Evolutionary conservation across 345 rosid species (phyloP), one percentile per base, ranked within the genome.

Genomic region (Lepidium africanum): DNA sequence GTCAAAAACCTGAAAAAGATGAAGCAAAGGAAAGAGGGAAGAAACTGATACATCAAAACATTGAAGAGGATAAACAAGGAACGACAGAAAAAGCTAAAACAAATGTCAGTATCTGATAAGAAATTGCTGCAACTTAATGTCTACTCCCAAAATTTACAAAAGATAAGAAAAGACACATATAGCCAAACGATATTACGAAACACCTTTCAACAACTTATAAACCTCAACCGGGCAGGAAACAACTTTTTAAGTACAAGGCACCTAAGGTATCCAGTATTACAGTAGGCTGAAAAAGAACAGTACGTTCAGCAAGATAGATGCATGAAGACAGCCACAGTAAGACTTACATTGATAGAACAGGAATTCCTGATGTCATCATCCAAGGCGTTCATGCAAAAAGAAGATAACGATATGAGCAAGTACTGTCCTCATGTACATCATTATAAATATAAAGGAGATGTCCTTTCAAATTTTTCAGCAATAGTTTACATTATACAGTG

Each of bases 311-410:
- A 74, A 59, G 70, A 54, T 19, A 59, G 37, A 68, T 56, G 56
- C 47, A 58, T 36, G 35, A 63, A 55, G 35, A 72, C 45, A 59
- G 70, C 38, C 17, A 53, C 55, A 75, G 66, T 56, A 72, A 36
- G 59, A 87, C 97, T 86, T 84, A 94, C 99, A 81, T 87, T 80
- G 99, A 94, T 53, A 94, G 86, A 73, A 94, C 86, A 69, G 99
- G 99, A 74, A 94, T 94, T 69, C 96, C 99, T 94, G 97, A 73
- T 61, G 78, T 62, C 38, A 57, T 75, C 82, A 74, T 75, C 79
- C 82, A 68, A 50, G 73, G 72, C 81, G 79, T 59, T 76, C 79
- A 81, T 55, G 71, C 66, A 75, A 76, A 52, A 57, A 59, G 48
- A 72, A 61, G 76, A 76, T 75, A 69, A 59, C 6, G 51, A 67